Percentiles rank a stretch among this genome's conserved stretches.
Evolutionary conservation across 495 filamentous ascomycete genomes (phyloP).

Genomic region (Aspergillus homomorphus): DNA sequence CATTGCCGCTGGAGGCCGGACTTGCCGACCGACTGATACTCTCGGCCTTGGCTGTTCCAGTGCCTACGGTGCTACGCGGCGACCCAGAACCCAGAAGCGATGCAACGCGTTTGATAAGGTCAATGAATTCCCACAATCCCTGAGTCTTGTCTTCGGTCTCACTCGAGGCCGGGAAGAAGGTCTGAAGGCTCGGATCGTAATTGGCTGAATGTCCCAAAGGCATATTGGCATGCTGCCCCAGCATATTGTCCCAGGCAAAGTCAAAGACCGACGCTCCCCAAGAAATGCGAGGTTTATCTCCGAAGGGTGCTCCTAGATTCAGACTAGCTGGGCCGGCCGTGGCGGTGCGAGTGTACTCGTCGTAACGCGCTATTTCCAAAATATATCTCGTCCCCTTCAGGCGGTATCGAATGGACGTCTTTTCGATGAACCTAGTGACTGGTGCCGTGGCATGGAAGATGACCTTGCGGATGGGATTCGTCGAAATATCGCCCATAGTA

Average conservation of each 20-base stretch:
- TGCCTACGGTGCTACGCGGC: neutral
- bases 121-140: slow-evolving; percentile 35
- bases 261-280: slow-evolving; percentile 52
- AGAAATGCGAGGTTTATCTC: slow-evolving; percentile 20
- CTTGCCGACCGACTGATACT: slow-evolving; percentile 5
- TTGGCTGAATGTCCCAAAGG: slow-evolving; percentile 27
- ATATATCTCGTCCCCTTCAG: slow-evolving; percentile 49
- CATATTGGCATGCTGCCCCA: slow-evolving; percentile 33
- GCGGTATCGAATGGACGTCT: slow-evolving; percentile 47
- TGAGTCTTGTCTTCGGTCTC: slow-evolving; percentile 9
- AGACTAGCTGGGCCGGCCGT: neutral
- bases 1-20: slow-evolving; percentile 3
- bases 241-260: slow-evolving; percentile 47
- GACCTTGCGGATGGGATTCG: slow-evolving; percentile 24
- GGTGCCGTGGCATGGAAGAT: slow-evolving; percentile 21
- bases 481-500: slow-evolving; percentile 20
- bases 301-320: slow-evolving; percentile 20
- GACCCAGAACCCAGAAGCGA: slow-evolving; percentile 24
- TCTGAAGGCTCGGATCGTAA: slow-evolving; percentile 41
- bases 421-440: slow-evolving; percentile 42
- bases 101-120: slow-evolving; percentile 29
- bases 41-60: neutral
- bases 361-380: slow-evolving; percentile 56
- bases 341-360: slow-evolving; percentile 38
- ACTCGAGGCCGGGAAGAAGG: slow-evolving; percentile 43